phyloP scores from a whole-genome alignment of 2,329 filamentous ascomycete species.

The Exophiala mesophila region DNA sequence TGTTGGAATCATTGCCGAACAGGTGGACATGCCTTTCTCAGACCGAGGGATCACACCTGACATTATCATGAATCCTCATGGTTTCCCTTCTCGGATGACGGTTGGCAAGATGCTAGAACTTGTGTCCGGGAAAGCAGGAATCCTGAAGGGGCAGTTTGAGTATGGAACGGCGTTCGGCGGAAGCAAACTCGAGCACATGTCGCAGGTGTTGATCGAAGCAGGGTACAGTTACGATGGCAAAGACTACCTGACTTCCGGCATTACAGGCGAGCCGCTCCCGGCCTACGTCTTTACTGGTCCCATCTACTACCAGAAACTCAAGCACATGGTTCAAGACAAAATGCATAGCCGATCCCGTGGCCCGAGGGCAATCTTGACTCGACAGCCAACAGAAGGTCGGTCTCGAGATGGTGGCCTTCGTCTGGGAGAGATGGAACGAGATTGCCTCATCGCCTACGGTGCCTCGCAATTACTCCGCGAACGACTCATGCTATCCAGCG shows the following conservation, averaged over 20 bases:
- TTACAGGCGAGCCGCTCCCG: conserved; percentile 88
- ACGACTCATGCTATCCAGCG: conserved; percentile 88
- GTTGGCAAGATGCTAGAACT: conserved; percentile 97
- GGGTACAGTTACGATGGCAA: conserved; percentile 97
- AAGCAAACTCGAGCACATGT: conserved; percentile 85
- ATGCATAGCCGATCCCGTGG: conserved; percentile 95
- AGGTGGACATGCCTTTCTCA: conserved; percentile 94
- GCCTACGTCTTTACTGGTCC: conserved; percentile 98
- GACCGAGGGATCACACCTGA: conserved; percentile 89
- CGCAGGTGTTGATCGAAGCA: conserved; percentile 72
- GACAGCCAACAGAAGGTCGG: conserved; percentile 93
- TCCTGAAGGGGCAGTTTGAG: conserved; percentile 76
- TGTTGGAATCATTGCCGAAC: conserved; percentile 90
- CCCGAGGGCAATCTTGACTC: conserved; percentile 83
- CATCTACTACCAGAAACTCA: conserved; percentile 98
- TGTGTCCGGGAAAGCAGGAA: conserved; percentile 86
- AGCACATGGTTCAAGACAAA: conserved; percentile 99
- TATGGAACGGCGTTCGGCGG: conserved; percentile 86
- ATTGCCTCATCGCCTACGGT: conserved; percentile 95
- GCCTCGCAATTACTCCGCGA: conserved; percentile 88
- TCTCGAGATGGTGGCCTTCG: conserved; percentile 87
- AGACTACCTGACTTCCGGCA: conserved; percentile 90
- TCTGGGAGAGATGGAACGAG: conserved; percentile 97
- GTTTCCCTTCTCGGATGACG: conserved; percentile 99
- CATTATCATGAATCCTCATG: conserved; percentile 99